Conservation (phyloP, 495 filamentous ascomycete genomes). For the Hyaloscypha variabilis region DNA sequence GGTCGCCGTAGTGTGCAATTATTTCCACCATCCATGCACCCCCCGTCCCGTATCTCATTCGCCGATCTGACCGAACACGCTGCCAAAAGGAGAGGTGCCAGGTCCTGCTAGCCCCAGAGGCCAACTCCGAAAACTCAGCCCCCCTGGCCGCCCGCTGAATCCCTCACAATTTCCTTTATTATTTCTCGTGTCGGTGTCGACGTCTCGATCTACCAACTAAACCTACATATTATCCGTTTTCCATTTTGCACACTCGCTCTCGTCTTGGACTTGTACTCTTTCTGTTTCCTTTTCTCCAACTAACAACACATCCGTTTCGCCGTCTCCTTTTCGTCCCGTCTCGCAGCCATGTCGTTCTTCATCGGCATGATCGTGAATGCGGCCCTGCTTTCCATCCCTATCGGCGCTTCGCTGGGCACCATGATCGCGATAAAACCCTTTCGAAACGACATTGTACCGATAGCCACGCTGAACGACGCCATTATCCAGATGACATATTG, state of each 20-base stretch:
- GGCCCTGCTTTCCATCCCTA: conserved; percentile 41
- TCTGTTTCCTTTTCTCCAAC: background rate
- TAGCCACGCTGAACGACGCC: background rate
- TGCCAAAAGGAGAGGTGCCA: background rate
- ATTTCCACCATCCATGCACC: background rate
- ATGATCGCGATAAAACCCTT: conserved; percentile 44
- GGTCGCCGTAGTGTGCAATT: background rate
- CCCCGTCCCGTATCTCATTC: background rate
- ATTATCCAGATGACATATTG: background rate
- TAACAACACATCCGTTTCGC: too few relatives aligned
- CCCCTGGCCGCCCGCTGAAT: background rate
- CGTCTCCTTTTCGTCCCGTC: background rate
- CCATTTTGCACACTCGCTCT: background rate
- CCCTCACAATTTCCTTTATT: conserved; percentile 3
- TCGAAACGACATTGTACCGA: conserved; percentile 30
- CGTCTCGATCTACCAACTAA: background rate
- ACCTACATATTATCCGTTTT: background rate
- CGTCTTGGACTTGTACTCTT: background rate
- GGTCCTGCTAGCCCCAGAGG: too few relatives aligned
- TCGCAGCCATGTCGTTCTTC: conserved; percentile 1
- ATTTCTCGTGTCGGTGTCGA: conserved; percentile 15
- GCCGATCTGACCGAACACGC: background rate
- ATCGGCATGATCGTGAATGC: conserved; percentile 42
- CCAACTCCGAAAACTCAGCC: too few relatives aligned
- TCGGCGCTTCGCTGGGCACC: conserved; percentile 41